phyloP scores from a whole-genome alignment of 2,329 filamentous ascomycete species.

The Didymellaceae sp. region DNA sequence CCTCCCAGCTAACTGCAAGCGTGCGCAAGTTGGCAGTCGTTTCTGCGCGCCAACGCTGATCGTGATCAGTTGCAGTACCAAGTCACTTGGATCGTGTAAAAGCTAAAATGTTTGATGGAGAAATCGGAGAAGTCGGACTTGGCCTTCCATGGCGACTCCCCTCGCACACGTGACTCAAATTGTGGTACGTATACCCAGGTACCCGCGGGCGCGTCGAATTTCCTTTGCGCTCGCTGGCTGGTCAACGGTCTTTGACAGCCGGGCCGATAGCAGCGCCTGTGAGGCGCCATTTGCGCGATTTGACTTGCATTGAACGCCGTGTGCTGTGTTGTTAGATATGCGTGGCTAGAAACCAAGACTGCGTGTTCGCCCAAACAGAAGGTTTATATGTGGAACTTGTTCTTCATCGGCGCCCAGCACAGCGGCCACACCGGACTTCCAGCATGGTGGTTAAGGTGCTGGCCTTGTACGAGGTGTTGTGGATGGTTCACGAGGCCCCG shows the following conservation, averaged over 20 bases:
- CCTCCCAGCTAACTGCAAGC: too few species aligned
- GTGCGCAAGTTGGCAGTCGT: not conserved
- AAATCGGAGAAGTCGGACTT: not conserved
- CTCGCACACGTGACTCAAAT: too few species aligned
- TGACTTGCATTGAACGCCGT: constrained; percentile 4
- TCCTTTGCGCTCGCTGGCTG: too few species aligned
- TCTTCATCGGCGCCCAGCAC: too few species aligned
- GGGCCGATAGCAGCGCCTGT: not conserved
- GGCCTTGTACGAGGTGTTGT: not conserved
- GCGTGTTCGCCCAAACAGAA: too few species aligned
- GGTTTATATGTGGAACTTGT: too few species aligned
- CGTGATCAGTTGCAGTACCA: not conserved
- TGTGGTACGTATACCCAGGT: too few species aligned
- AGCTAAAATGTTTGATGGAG: not conserved
- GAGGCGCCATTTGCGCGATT: constrained; percentile 8
- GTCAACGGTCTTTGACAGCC: not conserved
- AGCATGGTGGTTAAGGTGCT: too few species aligned
- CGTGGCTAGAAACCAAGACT: too few species aligned
- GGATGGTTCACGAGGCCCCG: not conserved
- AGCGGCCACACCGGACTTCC: not conserved
- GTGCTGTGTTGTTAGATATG: not conserved
- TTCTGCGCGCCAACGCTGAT: not conserved
- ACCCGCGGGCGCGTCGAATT: not conserved
- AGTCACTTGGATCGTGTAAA: not conserved
- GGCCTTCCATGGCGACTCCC: too few species aligned